Base-by-base conservation (phyloP, 1,284 basidiomycete species). In the Leccinum huronense region DNA sequence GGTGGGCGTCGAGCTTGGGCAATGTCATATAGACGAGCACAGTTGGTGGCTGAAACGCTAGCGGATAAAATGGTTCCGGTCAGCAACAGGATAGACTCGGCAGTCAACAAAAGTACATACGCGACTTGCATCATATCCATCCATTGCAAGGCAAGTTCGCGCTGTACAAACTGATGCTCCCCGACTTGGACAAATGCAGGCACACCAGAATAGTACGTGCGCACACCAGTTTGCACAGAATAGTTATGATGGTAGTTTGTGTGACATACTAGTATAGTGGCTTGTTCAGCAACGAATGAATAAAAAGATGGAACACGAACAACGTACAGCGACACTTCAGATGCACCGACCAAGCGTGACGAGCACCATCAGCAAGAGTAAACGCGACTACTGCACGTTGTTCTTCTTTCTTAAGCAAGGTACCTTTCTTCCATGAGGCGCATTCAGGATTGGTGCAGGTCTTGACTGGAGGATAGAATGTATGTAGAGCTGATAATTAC, bases 361-460 rank as follows among this genome's bases (percentile, higher is more conserved):
- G 67, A 3, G 68, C 69, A n/a, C 73, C 70, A 55, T 66, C 51
- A 3, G 48, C 36, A 16, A 66, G 60, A 2, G 71, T 75, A 62
- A 69, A 73, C 1, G 69, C 34, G 10, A 75, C 66, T 33, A 64
- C 68, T 16, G 60, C 27, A 2, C 63, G 36, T 16, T 61, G 64
- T 40, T 70, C 59, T 19, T 69, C 67, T 59, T 72, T 71, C 56
- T 72, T 71, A 54, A 70, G 69, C 10, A 61, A 11, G 1, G 3
- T 63, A 10, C 33, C 19, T 6, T 6, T 8, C 4, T n/a, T 16
- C 8, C 23, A 16, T 10, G 56, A 11, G 23, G 34, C 42, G 16
- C 42, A 45, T 14, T 45, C 42, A n/a, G 42, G 42, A 45, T 45
- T 14, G 14, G 13, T 14, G n/a, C 42, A 45, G 16, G 42, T 45